These are phyloP conservation scores for Hirsutella rhossiliensis DNA, from an alignment of 2,329 filamentous ascomycete species.

Conservation along the genomic window DNA sequence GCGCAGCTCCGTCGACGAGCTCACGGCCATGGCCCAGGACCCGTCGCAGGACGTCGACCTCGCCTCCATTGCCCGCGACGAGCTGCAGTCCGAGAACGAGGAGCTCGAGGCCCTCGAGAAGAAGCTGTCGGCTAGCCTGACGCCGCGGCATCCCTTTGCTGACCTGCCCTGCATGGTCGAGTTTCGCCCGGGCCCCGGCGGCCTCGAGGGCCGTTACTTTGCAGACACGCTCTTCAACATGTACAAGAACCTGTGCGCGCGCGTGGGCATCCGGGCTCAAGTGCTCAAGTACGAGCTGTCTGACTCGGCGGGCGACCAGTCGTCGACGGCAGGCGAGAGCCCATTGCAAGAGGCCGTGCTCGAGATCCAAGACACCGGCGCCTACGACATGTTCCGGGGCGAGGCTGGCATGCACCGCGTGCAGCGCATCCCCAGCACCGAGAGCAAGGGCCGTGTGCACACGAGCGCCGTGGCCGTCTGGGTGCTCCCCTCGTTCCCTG, in stretches of 20 bases:
- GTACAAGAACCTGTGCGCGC: constrained; percentile 71
- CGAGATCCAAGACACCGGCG: constrained; percentile 63
- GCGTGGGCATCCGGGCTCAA: constrained; percentile 51
- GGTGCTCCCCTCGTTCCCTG: constrained; percentile 75
- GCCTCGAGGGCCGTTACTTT: constrained; percentile 83
- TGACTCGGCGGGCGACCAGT: constrained; percentile 47
- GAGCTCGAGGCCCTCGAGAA: constrained; percentile 51
- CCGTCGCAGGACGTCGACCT: constrained; percentile 54
- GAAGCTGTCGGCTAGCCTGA: constrained; percentile 62
- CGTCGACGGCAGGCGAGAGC: constrained; percentile 45
- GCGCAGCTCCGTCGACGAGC: constrained; percentile 39
- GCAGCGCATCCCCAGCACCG: constrained; percentile 83
- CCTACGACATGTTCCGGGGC: constrained; percentile 70
- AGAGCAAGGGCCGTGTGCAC: constrained; percentile 82
- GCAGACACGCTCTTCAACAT: constrained; percentile 79
- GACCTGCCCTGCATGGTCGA: constrained; percentile 84
- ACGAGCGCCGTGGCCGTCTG: constrained; percentile 88
- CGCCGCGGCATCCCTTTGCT: constrained; percentile 82
- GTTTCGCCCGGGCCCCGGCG: constrained; percentile 83
- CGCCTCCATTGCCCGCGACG: constrained; percentile 65
- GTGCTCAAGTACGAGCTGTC: constrained; percentile 71
- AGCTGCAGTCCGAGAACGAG: constrained; percentile 54
- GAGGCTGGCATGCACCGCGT: constrained; percentile 94
- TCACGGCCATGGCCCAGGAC: constrained; percentile 30
- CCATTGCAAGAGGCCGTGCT: constrained; percentile 80